Evolutionary conservation across 306 rosid genomes (phyloP), one percentile per base, ranked within the genome.

Genomic region (Lathyrus sativus): DNA sequence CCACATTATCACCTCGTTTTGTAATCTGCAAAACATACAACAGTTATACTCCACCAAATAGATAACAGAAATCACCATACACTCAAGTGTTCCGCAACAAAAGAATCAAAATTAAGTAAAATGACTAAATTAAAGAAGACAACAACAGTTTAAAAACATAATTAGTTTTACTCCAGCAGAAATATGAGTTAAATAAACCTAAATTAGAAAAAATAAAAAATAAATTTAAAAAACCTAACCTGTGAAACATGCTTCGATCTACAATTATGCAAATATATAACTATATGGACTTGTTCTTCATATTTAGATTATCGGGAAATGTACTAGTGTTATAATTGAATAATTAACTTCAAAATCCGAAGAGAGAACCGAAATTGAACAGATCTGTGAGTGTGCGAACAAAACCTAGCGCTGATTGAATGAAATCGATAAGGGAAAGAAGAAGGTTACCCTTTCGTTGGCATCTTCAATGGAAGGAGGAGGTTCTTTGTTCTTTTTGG

Each of bases 391-490:
- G 6, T 17, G 13, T n/a, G 12, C 11, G 12, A 61, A 61, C 14
- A 42, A 56, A 48, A 50, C 39, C 39, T 46, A 35, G 48, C 2
- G n/a, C 0, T 3, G 5, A 55, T 9, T 9, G 11, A 42, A 49
- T 13, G 43, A 66, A 66, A 11, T 17, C 2, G 68, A 46, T 0
- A 11, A 54, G 2, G 33, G 9, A 54, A 5, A 54, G 74, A 55
- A 7, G 18, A 11, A 43, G 50, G 18, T 54, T 59, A 92, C 98
- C 84, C 85, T 89, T 0, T 88, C 96, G 77, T 88, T 76, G 62
- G 99, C 96, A 67, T 93, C 99, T 9, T 88, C 71, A 37, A 93
- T 4, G 17, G 97, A 86, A 45, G 99, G 96, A 74, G 96, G 96
- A 9, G 99, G 97, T 28, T 93, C 96, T 50, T 88, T 87, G 37